A percentile compares a stretch with the other conserved stretches of the same genome.
phyloP scores from a whole-genome alignment of 1,284 basidiomycete genomes.

The Marasmius oreades region DNA sequence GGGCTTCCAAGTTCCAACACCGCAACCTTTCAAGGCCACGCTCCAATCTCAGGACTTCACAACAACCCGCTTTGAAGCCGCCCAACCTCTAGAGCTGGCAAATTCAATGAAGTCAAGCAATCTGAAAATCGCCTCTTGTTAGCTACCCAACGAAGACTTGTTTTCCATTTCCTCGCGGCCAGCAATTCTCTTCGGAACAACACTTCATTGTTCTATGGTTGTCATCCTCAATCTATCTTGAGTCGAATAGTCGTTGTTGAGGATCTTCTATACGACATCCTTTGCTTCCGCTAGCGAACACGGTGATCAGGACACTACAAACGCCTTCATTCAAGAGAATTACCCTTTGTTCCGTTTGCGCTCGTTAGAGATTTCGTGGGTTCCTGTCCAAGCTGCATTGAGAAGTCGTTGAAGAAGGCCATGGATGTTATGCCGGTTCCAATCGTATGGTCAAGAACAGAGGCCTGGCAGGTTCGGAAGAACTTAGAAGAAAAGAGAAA shows the following conservation, averaged over 20 bases:
- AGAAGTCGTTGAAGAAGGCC: not conserved
- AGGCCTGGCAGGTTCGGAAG: too few species aligned
- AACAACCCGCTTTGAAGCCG: too few species aligned
- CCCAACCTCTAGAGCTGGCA: too few species aligned
- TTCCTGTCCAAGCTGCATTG: slow-evolving; percentile 65
- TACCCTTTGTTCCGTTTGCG: slow-evolving; percentile 81
- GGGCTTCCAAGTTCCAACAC: too few species aligned
- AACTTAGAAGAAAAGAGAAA: too few species aligned
- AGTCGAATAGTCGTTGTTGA: slow-evolving; percentile 60
- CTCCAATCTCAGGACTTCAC: too few species aligned
- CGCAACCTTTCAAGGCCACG: too few species aligned
- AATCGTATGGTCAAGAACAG: too few species aligned
- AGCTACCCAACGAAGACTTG: too few species aligned
- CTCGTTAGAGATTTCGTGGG: slow-evolving; percentile 74
- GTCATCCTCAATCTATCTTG: not conserved
- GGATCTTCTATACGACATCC: slow-evolving; percentile 72
- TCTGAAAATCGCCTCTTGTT: too few species aligned
- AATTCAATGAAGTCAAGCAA: too few species aligned
- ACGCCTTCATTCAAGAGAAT: slow-evolving; percentile 51
- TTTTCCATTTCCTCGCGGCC: not conserved
- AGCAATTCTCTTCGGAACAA: not conserved
- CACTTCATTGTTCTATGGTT: not conserved
- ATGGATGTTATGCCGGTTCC: slow-evolving; percentile 4
- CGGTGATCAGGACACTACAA: slow-evolving; percentile 75
- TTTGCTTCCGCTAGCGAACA: slow-evolving; percentile 65